Base-by-base conservation (phyloP, 768 basidiomycete species). In the Trametes villosa region DNA sequence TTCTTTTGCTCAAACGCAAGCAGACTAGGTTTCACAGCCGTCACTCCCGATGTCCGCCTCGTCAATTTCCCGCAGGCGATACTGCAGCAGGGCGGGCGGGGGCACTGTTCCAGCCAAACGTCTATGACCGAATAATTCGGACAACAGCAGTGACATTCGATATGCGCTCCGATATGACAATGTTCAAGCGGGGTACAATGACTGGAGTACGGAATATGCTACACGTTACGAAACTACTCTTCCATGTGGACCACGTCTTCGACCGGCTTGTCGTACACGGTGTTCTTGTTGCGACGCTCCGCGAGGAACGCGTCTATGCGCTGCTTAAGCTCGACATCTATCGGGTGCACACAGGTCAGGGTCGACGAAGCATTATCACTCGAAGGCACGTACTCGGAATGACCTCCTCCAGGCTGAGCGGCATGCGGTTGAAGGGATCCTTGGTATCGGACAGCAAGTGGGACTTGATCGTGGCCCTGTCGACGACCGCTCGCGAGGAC, bases 381-480 rank as follows among this genome's bases (percentile, higher is more conserved):
- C 11, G 29, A 33, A 26, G 33, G 18, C 13, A 75, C 86, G 65
- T 67, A 94, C 95, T 76, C 27, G 92, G 84, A 59, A 87, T 71
- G 15, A 96, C 88, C 12, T 96, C 91, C 55, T 89, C 90, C 63
- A 95, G 85, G 11, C 78, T 74, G 27, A 97, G 78, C 2, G 96
- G 93, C 33, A 81, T 78, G 29, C 97, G 88, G 74, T 98, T 99
- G 83, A 98, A 99, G 1, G 97, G 97, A 74, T 99, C 97, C 53
- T 86, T 92, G 18, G 87, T 75, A 68, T 97, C 96, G 0, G 94
- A 96, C 20, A 99, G 78, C 34, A 98, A 77, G 72, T 97, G 95
- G 1, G 94, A 91, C 68, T 96, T 96, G 79, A 99, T 98, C 2
- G 96, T 98, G 2, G 90, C 81, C 24, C 92, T 86, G 73, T 99